A percentile compares a stretch with the other conserved stretches of the same genome.
Evolutionary conservation across 805 yeast species (phyloP).

Genomic region (Candida palmyrensis): DNA sequence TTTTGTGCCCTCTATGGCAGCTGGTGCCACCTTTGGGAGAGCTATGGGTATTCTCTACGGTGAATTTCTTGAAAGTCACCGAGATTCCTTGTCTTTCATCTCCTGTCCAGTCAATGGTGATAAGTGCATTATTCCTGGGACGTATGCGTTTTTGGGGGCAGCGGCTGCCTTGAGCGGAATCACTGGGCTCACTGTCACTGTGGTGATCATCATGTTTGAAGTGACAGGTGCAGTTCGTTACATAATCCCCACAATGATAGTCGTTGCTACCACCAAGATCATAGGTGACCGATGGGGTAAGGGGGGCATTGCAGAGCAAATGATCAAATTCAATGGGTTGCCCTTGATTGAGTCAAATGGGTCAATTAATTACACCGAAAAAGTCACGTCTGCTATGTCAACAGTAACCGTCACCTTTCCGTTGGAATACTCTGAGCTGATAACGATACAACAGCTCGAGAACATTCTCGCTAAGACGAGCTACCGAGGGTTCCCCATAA

Average conservation of each 20-base stretch:
- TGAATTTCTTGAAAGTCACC: slow-evolving; percentile 21
- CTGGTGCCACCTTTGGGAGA: slow-evolving; percentile 93
- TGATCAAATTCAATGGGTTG: slow-evolving; percentile 82
- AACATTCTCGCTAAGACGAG: slow-evolving; percentile 25
- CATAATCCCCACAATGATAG: slow-evolving; percentile 94
- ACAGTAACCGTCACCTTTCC: slow-evolving; percentile 33
- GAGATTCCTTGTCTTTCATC: slow-evolving; percentile 29
- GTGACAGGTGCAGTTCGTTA: slow-evolving; percentile 91
- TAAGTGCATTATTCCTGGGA: slow-evolving; percentile 81
- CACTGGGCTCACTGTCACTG: slow-evolving; percentile 87
- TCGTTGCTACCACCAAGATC: slow-evolving; percentile 79
- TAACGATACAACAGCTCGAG: slow-evolving; percentile 30
- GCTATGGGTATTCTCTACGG: slow-evolving; percentile 75
- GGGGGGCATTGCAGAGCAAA: slow-evolving; percentile 92
- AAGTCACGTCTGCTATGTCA: slow-evolving; percentile 59
- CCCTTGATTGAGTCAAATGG: slow-evolving; percentile 77
- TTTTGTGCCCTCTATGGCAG: slow-evolving; percentile 94
- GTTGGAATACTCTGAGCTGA: slow-evolving; percentile 15
- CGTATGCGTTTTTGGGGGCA: slow-evolving; percentile 94
- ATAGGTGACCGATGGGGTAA: slow-evolving; percentile 74
- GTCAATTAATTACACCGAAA: slow-evolving; percentile 46
- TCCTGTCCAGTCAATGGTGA: slow-evolving; percentile 26
- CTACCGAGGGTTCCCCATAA: slow-evolving; percentile 51
- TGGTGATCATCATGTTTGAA: slow-evolving; percentile 93
- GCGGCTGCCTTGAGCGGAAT: slow-evolving; percentile 94